Conservation (phyloP, 768 basidiomycete genomes). For the Tylopilus cervinicoccineus region DNA sequence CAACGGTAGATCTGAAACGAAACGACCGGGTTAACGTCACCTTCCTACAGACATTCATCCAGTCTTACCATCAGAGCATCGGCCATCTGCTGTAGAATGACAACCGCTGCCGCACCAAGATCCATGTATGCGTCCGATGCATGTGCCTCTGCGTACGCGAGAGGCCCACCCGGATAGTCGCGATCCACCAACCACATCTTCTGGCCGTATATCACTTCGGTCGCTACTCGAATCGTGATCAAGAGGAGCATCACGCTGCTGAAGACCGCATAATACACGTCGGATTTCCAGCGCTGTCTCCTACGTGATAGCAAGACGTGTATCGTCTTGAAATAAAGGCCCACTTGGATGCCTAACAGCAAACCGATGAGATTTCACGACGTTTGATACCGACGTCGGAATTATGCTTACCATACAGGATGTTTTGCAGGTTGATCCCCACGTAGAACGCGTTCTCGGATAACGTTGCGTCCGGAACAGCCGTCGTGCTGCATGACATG, state of each 20-base stretch:
- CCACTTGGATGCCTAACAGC: constrained; percentile 11
- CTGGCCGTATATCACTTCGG: constrained; percentile 16
- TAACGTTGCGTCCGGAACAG: background rate
- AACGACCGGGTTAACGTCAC: background rate
- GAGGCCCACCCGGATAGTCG: constrained; percentile 32
- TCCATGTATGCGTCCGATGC: constrained; percentile 17
- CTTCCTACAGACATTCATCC: too few species aligned
- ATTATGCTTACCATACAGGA: background rate
- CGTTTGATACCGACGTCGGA: background rate
- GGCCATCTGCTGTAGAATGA: constrained; percentile 29
- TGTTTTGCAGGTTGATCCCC: constrained; percentile 1
- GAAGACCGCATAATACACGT: constrained; percentile 11
- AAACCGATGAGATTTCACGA: background rate
- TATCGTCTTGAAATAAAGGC: constrained; percentile 16
- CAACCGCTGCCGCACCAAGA: constrained; percentile 20
- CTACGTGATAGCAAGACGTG: background rate
- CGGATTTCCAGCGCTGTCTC: background rate
- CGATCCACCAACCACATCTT: constrained; percentile 32
- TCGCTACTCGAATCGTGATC: constrained; percentile 25
- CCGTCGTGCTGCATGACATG: background rate
- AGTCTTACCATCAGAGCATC: constrained; percentile 24
- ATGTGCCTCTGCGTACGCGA: constrained; percentile 25
- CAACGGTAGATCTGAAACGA: constrained; percentile 35
- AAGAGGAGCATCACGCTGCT: constrained; percentile 20
- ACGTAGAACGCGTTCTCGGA: background rate